A percentile compares a stretch with the other conserved stretches of the same genome.
Conservation (phyloP, 148 eudicot genomes). For the Simmondsia chinensis region DNA sequence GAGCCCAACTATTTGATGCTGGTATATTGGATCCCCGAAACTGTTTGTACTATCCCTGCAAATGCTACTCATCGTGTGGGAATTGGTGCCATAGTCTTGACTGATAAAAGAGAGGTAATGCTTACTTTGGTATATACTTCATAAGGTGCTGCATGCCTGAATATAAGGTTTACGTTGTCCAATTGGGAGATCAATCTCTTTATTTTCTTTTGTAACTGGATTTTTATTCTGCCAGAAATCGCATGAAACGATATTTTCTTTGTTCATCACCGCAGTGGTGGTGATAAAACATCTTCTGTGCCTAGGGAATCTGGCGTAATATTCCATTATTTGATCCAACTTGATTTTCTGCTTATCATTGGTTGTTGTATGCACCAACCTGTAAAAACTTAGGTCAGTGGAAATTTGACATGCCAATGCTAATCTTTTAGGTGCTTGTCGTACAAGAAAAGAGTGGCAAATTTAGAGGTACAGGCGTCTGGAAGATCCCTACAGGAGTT, state of each 20-base stretch:
- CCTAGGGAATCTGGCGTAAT: neutral
- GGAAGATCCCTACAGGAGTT: constrained; percentile 92
- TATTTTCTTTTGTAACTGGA: too few species aligned
- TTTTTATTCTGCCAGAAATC: too few species aligned
- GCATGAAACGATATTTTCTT: too few species aligned
- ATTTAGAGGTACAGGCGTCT: constrained; percentile 48
- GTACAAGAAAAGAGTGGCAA: constrained; percentile 64
- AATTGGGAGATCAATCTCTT: too few species aligned
- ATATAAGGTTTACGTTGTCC: too few species aligned
- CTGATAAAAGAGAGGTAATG: constrained; percentile 71
- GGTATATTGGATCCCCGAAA: constrained; percentile 68
- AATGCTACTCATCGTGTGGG: constrained; percentile 76
- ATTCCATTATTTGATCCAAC: neutral
- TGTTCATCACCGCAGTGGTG: too few species aligned
- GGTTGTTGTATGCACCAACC: too few species aligned
- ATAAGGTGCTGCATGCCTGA: too few species aligned
- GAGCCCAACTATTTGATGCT: constrained; percentile 77
- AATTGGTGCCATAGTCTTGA: constrained; percentile 68
- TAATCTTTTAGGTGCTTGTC: constrained; percentile 55
- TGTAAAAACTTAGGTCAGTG: too few species aligned
- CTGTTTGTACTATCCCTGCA: constrained; percentile 52
- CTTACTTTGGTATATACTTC: too few species aligned
- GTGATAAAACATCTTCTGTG: too few species aligned
- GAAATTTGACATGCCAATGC: neutral
- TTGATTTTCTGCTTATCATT: neutral